Evolutionary conservation across 768 basidiomycete genomes (phyloP), one percentile per base, ranked within the genome.

Genomic region (Porphyrellus cyaneotinctus): DNA sequence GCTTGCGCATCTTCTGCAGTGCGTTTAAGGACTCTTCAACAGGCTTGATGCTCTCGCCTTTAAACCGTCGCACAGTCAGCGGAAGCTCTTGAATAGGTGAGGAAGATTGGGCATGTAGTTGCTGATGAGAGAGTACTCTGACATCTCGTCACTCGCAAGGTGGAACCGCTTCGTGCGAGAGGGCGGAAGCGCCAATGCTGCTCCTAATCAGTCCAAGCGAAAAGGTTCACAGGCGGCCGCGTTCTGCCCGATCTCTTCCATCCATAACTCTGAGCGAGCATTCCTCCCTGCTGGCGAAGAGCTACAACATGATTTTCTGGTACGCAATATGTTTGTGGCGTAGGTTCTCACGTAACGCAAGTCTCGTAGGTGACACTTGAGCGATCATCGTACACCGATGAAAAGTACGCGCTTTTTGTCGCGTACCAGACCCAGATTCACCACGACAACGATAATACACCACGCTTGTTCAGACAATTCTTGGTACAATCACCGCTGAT

Each of bases 361-460:
- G 28, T 26, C 49, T 35, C 20, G 17, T 50, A 95, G 92, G 82
- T 87, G 17, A 79, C 73, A 2, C 70, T 97, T 8, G 91, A 93
- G 62, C 84, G 83, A 6, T 81, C 94, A 2, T 80, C 82, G 14
- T 93, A 75, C 63, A 87, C 85, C 0, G 63, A 76, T 3, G 93
- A 97, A 72, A 95, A 95, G 64, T 95, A 81, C 65, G 74, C 71
- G 7, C 77, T 98, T 17, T 97, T 78, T 63, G 68, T 79, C 62
- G 77, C 77, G 53, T 98, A 98, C 68, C 95, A 94, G 66, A 68
- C 66, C 28, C 74, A 82, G 7, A 83, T 97, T 22, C 95, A 98
- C 65, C 72, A 81, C 37, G 93, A 97, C 41, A 57, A 66, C 1
- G 69, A 77, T 3, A 81, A 78, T 28, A 74, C 70, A 1, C 74